Base-by-base conservation (phyloP, 345 rosid species). In the Linum tenue region DNA sequence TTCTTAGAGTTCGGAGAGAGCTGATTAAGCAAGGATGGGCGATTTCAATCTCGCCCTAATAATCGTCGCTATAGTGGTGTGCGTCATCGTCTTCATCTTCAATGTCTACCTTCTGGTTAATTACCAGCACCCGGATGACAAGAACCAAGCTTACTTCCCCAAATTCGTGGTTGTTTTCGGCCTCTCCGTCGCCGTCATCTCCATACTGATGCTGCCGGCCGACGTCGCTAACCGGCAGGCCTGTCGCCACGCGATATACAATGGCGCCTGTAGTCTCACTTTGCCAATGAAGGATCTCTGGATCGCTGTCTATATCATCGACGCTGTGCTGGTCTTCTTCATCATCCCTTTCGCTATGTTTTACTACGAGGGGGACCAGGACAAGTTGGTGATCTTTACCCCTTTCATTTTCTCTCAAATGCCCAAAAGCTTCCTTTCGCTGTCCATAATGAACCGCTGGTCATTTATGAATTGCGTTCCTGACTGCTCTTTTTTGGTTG, bases 161-260 rank as follows among this genome's bases (percentile, higher is more conserved):
- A 95, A 91, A 78, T 72, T 89, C 82, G 96, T 95, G 56, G 99
- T 95, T 64, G 97, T 95, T 77, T 79, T 95, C 15, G 96, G 99
- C 14, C 82, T 95, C 58, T 85, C 95, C 67, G 42, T 95, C 56
- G 88, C 99, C 39, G 81, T 80, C 73, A 91, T 95, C 70, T 95
- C 97, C 15, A 95, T 95, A 37, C 88, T 95, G 63, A 95, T 95
- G 97, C 76, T 95, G 37, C 99, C 99, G 22, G 99, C 99, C 1
- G 99, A 95, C 69, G 99, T 95, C 57, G 99, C 99, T 1, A 95
- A 95, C 73, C 91, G 99, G 78, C 97, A 95, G 71, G 99, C 99
- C 3, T 95, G 99, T 66, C 83, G 85, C 43, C 88, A 83, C 76
- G 86, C 99, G 58, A 81, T 95, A 9, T 95, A 95, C 76, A 95